A percentile compares a stretch with the other conserved stretches of the same genome.
Evolutionary conservation across 108 stramenopile species (phyloP).

Genomic region (Fragilariopsis cylindrus): DNA sequence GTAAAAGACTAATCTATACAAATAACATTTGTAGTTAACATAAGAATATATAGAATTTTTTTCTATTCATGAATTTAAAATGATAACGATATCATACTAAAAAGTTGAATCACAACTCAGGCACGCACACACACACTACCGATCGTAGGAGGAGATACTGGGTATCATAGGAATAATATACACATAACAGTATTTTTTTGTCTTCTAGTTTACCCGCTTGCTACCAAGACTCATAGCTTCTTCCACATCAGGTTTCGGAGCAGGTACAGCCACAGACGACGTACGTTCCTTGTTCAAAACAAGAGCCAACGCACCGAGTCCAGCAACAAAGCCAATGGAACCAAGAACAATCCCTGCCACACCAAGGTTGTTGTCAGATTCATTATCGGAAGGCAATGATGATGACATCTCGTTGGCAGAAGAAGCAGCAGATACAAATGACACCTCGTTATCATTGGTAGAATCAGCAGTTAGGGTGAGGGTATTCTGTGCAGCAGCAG

Average conservation of each 20-base stretch:
- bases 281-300: neutral
- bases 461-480: too few relatives aligned
- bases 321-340: neutral
- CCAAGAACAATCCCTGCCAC: constrained; percentile 7
- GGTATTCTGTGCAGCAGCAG: neutral
- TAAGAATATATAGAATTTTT: too few relatives aligned
- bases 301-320: neutral
- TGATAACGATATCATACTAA: too few relatives aligned
- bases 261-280: neutral
- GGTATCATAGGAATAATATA: too few relatives aligned
- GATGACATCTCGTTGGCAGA: neutral
- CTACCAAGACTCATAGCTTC: neutral
- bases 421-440: neutral
- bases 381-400: neutral
- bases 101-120: too few relatives aligned
- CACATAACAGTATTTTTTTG: too few relatives aligned
- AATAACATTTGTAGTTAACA: too few relatives aligned
- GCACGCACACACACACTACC: too few relatives aligned
- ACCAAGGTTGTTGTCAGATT: neutral
- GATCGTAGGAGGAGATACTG: too few relatives aligned
- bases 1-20: too few relatives aligned
- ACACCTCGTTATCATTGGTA: neutral
- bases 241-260: neutral
- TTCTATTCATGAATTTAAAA: too few relatives aligned
- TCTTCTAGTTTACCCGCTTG: neutral